These are phyloP conservation scores for Amanita polypyramis DNA, from an alignment of 768 basidiomycete genomes.

Conservation along the genomic window DNA sequence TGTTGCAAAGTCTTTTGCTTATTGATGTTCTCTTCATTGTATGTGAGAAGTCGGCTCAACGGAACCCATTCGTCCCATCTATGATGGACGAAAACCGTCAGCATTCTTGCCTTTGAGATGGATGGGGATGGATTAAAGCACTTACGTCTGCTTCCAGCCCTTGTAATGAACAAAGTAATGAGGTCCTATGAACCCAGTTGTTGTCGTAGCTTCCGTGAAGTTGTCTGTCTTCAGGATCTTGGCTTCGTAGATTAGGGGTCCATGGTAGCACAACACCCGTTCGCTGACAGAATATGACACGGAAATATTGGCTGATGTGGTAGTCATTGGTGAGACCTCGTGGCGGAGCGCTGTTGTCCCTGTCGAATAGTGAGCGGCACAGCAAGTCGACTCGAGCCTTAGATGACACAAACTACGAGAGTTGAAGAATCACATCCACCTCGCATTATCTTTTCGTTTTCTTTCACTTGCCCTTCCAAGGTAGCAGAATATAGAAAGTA, in stretches of 20 bases:
- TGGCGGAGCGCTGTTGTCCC: neutral
- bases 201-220: constrained; percentile 54
- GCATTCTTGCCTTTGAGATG: neutral
- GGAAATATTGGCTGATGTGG: constrained; percentile 15
- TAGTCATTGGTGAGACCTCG: constrained; percentile 3
- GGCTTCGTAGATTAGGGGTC: constrained; percentile 92
- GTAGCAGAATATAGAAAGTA: too few species aligned
- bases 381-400: neutral
- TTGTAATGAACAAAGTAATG: constrained; percentile 98
- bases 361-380: neutral
- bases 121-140: constrained; percentile 9
- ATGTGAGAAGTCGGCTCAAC: constrained; percentile 67
- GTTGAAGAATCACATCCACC: neutral
- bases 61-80: constrained; percentile 99
- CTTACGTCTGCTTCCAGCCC: constrained; percentile 97
- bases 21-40: constrained; percentile 69
- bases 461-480: too few species aligned
- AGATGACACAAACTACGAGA: too few species aligned
- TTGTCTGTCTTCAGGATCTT: constrained; percentile 68
- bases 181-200: constrained; percentile 52
- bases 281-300: constrained; percentile 48
- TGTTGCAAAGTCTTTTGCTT: constrained; percentile 61
- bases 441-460: too few species aligned
- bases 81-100: neutral
- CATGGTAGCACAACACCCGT: constrained; percentile 88